Evolutionary conservation across 768 basidiomycete genomes (phyloP), one percentile per base, ranked within the genome.

Genomic region (Leucosporidium yakuticum): DNA sequence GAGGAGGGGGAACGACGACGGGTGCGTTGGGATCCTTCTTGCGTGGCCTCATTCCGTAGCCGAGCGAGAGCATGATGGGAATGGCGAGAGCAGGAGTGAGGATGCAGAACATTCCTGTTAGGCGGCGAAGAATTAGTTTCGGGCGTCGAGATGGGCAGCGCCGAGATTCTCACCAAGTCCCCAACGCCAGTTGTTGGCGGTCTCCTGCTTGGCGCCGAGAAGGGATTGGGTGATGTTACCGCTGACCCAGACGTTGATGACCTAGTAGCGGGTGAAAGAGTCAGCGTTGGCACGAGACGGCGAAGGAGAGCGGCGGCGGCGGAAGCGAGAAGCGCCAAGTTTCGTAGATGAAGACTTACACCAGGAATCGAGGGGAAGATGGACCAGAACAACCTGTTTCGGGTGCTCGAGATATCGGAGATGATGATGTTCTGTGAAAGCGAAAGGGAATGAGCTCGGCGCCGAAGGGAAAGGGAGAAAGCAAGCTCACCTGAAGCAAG

Each of bases 1-100:
- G 14, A 44, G 39, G 39, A 21, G 31, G 49, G 55, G 57, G 44
- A 25, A 55, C 21, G 23, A 17, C 23, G 23, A 20, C 63, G n/a
- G 54, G 8, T 8, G 39, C 39, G 39, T 44, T 44, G 39, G 39
- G 39, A 36, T 64, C 54, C 32, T 56, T 63, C 57, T 68, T 67
- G 27, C 17, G 29, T 59, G 63, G 19, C 34, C 67, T 59, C 69
- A 67, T 72, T 34, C 55, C 73, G 63, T 49, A 68, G 59, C 61
- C 73, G 20, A 79, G 73, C 5, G 74, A 73, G 56, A 77, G 36
- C 70, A 77, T 74, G 68, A 79, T 76, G n/a, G 78, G 78, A 2
- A 64, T 68, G 5, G 77, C 71, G 25, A 77, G 60, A 25, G 70
- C 71, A 3, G 77, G 76, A 20, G 67, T 74, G 29, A 78, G 64